Evolutionary conservation across 1,139 yeast genomes (phyloP), one percentile per base, ranked within the genome.

Genomic region (Yamadazyma dushanensis): DNA sequence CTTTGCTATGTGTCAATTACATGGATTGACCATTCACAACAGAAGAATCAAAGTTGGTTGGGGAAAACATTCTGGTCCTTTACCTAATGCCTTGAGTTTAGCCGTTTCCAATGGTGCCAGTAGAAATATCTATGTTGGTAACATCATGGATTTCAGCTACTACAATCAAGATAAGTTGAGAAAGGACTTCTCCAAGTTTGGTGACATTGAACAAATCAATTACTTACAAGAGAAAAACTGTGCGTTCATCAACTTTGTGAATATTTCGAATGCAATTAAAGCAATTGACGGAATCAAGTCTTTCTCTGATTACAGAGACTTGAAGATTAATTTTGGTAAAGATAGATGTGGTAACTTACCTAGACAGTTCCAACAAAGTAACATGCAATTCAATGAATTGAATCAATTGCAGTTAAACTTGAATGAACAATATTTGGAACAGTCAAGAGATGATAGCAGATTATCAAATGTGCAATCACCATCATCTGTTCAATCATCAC

Each of bases 71-170:
- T 80, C 95, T 2, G 96, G 97, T 8, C 92, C 95, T 1, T 69
- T 90, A 40, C 78, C 88, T n/a, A 82, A 84, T 46, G 83, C 86
- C 3, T 72, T 90, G 41, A 78, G 88, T 6, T 63, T 81, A 44
- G 96, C 96, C 1, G 94, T 89, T n/a, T 78, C 92, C n/a, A 82
- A 83, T 36, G 97, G 97, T 29, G 97, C 97, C 1, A 78, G 90
- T 18, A 78, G 98, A 63, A 92, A 92, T 57, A 80, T 92, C 26
- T 92, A 90, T 59, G 78, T 92, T 46, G 97, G 97, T 21, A 81
- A 70, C 49, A 69, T 70, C 36, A 53, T 50, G 37, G 69, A 70
- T 50, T 70, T 70, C 45, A 61, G 60, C 34, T 70, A 75, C 44
- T 83, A 81, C 59, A 66, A 66, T 46, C 65, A 82, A 43, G 66